Conservation (phyloP, 83 land plant species). For the Larix sibirica region DNA sequence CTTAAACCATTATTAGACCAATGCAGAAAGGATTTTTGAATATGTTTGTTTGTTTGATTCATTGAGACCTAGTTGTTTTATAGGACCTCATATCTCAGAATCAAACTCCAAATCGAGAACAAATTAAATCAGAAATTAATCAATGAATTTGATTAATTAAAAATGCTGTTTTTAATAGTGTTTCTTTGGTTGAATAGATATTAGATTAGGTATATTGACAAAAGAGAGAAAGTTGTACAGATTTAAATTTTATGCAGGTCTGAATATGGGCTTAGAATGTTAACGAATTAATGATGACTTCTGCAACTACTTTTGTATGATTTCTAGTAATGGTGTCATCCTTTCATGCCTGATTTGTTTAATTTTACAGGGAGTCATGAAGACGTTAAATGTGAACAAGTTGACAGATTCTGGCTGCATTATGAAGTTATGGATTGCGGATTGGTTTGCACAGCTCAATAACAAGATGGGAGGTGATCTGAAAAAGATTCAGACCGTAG, state of each 20-base stretch:
- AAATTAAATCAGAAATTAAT: too few species aligned
- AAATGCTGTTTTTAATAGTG: too few species aligned
- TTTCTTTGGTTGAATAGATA: too few species aligned
- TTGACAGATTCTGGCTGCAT: constrained; percentile 79
- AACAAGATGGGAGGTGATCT: constrained; percentile 97
- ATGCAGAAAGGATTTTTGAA: too few species aligned
- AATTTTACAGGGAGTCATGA: constrained; percentile 87
- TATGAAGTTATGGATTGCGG: constrained; percentile 95
- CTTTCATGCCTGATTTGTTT: constrained; percentile 2
- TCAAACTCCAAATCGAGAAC: too few species aligned
- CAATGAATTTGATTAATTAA: too few species aligned
- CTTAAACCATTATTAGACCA: too few species aligned
- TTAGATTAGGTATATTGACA: too few species aligned
- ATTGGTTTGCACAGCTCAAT: constrained; percentile 98
- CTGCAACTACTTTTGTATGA: constrained; percentile 2
- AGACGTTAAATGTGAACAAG: constrained; percentile 89
- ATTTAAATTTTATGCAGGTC: not conserved
- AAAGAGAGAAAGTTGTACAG: not conserved
- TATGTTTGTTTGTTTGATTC: too few species aligned
- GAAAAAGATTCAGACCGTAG: constrained; percentile 82
- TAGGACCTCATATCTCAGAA: too few species aligned
- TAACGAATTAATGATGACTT: not conserved
- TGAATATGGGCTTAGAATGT: not conserved
- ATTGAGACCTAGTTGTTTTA: too few species aligned
- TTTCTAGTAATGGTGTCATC: not conserved